A percentile compares a stretch with the other conserved stretches of the same genome.
Conservation (phyloP, 441 rosid species). For the Viola pubescens region DNA sequence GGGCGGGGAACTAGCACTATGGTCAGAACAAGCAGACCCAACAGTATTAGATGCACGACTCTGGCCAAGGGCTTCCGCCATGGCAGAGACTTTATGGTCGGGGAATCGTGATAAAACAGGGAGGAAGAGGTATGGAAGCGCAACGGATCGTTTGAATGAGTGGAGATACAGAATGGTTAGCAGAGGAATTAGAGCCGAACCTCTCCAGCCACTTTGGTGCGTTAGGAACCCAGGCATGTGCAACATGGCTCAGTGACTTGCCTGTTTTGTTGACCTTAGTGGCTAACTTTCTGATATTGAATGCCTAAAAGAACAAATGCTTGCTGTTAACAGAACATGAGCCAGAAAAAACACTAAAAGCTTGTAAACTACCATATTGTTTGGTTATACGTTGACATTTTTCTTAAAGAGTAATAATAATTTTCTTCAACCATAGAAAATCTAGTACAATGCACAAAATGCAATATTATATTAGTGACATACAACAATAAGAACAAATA, state of each 20-base stretch:
- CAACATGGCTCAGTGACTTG: slow-evolving; percentile 26
- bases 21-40: slow-evolving; percentile 88
- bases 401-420: too few relatives aligned
- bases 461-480: too few relatives aligned
- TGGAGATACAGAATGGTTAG: slow-evolving; percentile 81
- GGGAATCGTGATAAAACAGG: slow-evolving; percentile 63
- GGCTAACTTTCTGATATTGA: too few relatives aligned
- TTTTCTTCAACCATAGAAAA: too few relatives aligned
- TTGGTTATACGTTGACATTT: too few relatives aligned
- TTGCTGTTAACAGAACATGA: too few relatives aligned
- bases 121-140: slow-evolving; percentile 56
- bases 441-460: too few relatives aligned
- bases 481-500: too few relatives aligned
- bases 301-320: too few relatives aligned
- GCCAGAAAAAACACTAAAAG: too few relatives aligned
- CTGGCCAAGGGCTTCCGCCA: slow-evolving; percentile 79
- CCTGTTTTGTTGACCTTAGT: not conserved
- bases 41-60: slow-evolving; percentile 50
- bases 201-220: slow-evolving; percentile 85
- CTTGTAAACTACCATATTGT: too few relatives aligned
- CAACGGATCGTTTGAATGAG: slow-evolving; percentile 57
- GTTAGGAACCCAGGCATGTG: slow-evolving; percentile 74
- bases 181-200: slow-evolving; percentile 75
- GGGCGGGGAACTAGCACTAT: slow-evolving; percentile 81
- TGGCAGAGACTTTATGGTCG: slow-evolving; percentile 81